Conservation (phyloP, 768 basidiomycete genomes). For the Collybia sp. region DNA sequence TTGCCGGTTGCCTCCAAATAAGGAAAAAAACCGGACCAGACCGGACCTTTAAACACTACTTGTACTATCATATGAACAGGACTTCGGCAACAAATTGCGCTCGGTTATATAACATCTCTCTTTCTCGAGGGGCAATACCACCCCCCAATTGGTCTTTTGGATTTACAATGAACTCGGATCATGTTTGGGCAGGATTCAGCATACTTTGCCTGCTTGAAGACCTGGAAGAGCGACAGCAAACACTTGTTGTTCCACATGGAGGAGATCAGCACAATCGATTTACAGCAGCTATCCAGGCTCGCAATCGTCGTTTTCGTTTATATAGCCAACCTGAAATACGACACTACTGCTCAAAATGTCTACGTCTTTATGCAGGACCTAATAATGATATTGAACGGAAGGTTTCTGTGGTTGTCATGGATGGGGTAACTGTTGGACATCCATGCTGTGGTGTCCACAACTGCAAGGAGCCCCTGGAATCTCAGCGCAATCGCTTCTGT, state of each 20-base stretch:
- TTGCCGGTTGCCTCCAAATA: too few relatives aligned
- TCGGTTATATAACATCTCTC: background rate
- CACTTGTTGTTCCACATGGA: too few relatives aligned
- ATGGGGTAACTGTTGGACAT: conserved; percentile 22
- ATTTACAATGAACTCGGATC: conserved; percentile 4
- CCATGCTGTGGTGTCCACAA: conserved; percentile 23
- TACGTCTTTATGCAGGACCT: background rate
- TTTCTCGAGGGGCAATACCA: background rate
- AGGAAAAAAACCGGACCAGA: too few relatives aligned
- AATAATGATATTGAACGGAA: background rate
- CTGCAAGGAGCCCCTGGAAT: conserved; percentile 16
- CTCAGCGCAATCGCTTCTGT: conserved; percentile 16
- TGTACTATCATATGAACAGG: too few relatives aligned
- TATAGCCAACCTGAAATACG: too few relatives aligned
- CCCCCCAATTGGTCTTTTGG: too few relatives aligned
- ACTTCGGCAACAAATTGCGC: background rate
- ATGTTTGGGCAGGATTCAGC: conserved; percentile 21
- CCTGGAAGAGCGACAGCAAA: background rate
- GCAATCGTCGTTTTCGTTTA: background rate
- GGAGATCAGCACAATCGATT: too few relatives aligned
- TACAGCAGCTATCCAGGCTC: background rate
- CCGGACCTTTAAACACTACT: too few relatives aligned
- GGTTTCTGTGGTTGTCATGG: conserved; percentile 7
- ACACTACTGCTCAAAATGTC: too few relatives aligned
- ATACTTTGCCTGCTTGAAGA: conserved; percentile 14